phyloP scores from a whole-genome alignment of 192 early-diverging fungal species.

The Mortierella claussenii region DNA sequence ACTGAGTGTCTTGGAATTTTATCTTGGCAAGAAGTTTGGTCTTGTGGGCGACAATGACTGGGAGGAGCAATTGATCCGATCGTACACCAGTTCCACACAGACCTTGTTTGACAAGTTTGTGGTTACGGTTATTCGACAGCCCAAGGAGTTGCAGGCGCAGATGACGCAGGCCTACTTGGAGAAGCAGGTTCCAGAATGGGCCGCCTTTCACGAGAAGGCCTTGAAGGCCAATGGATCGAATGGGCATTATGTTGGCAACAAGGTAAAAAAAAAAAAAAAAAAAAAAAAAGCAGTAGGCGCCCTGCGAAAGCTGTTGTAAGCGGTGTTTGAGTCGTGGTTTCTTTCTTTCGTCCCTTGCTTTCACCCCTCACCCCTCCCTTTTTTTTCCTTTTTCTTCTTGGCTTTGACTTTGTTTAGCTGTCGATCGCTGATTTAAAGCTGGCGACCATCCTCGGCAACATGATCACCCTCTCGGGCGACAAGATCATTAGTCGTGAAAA shows the following conservation, averaged over 20 bases:
- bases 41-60: slow-evolving; percentile 35
- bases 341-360: not conserved
- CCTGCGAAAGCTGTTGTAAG: too few species aligned
- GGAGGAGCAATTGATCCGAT: slow-evolving; percentile 34
- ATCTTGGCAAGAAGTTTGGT: slow-evolving; percentile 44
- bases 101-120: slow-evolving; percentile 43
- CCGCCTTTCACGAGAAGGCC: slow-evolving; percentile 43
- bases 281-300: too few species aligned
- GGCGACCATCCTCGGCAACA: slow-evolving; percentile 6
- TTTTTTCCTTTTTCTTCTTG: not conserved
- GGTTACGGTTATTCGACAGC: not conserved
- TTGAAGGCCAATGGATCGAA: slow-evolving; percentile 63
- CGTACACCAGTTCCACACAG: slow-evolving; percentile 21
- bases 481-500: slow-evolving; percentile 17
- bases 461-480: slow-evolving; percentile 12
- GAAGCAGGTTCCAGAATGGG: slow-evolving; percentile 14
- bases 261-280: slow-evolving; percentile 15
- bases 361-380: too few species aligned
- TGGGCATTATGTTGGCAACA: slow-evolving; percentile 59
- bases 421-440: slow-evolving; percentile 34
- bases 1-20: slow-evolving; percentile 52
- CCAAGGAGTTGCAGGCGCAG: slow-evolving; percentile 8
- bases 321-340: not conserved
- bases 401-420: not conserved
- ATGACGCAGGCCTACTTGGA: slow-evolving; percentile 25